Percentiles rank a stretch among this genome's conserved stretches.
phyloP scores from a whole-genome alignment of 1,284 basidiomycete species.

The Ustilago trichophora region DNA sequence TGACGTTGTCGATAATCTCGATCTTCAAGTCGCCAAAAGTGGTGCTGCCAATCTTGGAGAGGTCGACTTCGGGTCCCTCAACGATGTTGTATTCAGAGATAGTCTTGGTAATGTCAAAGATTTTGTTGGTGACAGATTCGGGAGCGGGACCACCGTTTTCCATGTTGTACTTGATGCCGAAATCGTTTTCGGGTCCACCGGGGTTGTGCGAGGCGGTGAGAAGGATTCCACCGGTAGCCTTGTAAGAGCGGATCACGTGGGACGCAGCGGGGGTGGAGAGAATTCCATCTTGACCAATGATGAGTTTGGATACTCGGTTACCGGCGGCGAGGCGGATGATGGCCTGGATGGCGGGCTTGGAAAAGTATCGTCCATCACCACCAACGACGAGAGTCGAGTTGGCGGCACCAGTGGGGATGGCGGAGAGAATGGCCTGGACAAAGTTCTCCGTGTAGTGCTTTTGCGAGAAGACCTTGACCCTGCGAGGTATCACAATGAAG shows the following conservation, averaged over 20 bases:
- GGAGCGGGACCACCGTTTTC: conserved; percentile 96
- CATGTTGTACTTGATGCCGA: conserved; percentile 99
- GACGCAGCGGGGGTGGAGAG: conserved; percentile 96
- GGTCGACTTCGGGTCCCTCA: conserved; percentile 81
- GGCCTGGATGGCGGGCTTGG: conserved; percentile 85
- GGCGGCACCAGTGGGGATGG: conserved; percentile 78
- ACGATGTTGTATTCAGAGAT: conserved; percentile 87
- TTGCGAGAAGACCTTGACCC: conserved; percentile 66
- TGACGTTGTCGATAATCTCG: conserved; percentile 91
- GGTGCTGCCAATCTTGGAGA: conserved; percentile 82
- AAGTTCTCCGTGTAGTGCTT: conserved; percentile 99
- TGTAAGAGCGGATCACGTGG: conserved; percentile 92
- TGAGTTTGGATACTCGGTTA: conserved; percentile 70
- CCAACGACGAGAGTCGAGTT: conserved; percentile 89
- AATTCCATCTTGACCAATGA: conserved; percentile 77
- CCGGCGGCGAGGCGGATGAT: conserved; percentile 91
- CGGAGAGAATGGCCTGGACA: conserved; percentile 90
- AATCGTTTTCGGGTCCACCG: conserved; percentile 95
- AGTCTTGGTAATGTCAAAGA: conserved; percentile 87
- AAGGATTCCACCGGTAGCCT: conserved; percentile 95
- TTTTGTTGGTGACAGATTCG: conserved; percentile 91
- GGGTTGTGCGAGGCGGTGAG: conserved; percentile 99
- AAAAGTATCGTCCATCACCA: conserved; percentile 95
- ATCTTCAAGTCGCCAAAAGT: conserved; percentile 77
- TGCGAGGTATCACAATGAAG: conserved; percentile 6